Base-by-base conservation (phyloP, 495 filamentous ascomycete genomes). In the Margaritispora aquatica region DNA sequence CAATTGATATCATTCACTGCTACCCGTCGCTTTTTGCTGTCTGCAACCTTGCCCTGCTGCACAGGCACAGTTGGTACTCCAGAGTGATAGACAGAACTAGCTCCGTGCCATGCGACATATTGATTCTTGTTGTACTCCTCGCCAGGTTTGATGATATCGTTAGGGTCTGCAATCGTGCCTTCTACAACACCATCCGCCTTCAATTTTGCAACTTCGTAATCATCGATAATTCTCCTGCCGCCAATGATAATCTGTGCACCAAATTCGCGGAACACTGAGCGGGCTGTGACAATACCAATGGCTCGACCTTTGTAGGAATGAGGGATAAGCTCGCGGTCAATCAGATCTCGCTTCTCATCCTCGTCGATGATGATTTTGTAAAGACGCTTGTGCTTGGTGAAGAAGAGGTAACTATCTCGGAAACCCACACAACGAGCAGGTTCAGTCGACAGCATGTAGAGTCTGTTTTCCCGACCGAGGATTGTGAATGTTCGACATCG, bases 401-500 rank as follows among this genome's bases (percentile, higher is more conserved):
- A 98, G 79, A 98, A 98, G 17, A 98, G 80, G 69, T 98, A 98
- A 57, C 89, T 94, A 74, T 98, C 94, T 55, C 94, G 78, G 80
- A 98, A 98, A 7, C 94, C 94, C 51, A 96, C 93, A 66, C 94
- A 98, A 57, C 94, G 84, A 21, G 94, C 94, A 3, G 94, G 94
- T 65, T 98, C 94, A 1, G 94, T 98, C 1, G 92, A 96, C 66
- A 98, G 76, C 94, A 98, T 98, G 82, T 98, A 98, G 17, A 95
- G 81, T 22, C 90, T 74, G 26, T 94, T 80, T n/a, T 85, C 89
- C 50, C 92, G 85, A 50, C 88, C 89, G 23, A 83, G 77, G 52
- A 98, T 88, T 26, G 85, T 96, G 69, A 98, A 98, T 1, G 89
- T 93, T 46, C 94, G 87, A 65, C 96, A 96, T 51, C 95, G 85